Base-by-base conservation (phyloP, 441 rosid genomes). In the Syzygium syzygioides region DNA sequence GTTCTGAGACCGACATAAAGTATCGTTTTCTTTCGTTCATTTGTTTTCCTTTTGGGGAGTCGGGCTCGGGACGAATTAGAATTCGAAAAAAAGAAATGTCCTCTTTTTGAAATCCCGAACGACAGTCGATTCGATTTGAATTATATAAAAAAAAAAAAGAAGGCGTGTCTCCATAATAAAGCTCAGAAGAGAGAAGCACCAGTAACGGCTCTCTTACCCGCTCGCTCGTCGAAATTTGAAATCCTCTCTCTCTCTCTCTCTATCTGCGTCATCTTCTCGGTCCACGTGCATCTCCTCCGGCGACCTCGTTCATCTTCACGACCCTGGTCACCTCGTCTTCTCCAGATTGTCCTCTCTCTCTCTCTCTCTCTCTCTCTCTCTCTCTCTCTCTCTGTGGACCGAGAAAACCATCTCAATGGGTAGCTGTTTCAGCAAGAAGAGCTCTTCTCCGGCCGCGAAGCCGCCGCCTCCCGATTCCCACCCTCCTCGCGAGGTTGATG, bases 401-500 rank as follows among this genome's bases (percentile, higher is more conserved):
- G 55, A 60, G 79, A 85, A 41, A 23, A 52, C 68, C 48, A 45
- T 45, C 94, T 96, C 52, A 1, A 71, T 37, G 98, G 98, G 98
- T 66, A 90, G 92, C 90, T 96, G 97, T 92, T 87, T 95, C 55
- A 96, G 97, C 91, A 95, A 93, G 93, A 95, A 94, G 90, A 88
- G 88, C 7, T 90, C 90, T 86, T 86, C 93, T 19, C 32, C 93
- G 25, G 87, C 80, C 50, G 50, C 25, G 4, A 71, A 71, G 83
- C 52, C 83, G 28, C 83, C 83, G 1, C 83, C 83, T 1, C 83
- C 52, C 52, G 83, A 20, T 37, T 37, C 80, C 28, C 23, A 37
- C 83, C 87, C 60, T 86, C 37, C 88, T 71, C 79, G 60, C 76
- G 86, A 84, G 41, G 41, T 14, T 17, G 92, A 87, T 13, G 52